phyloP scores from a whole-genome alignment of 2,329 filamentous ascomycete species.

The Knufia petricola region DNA sequence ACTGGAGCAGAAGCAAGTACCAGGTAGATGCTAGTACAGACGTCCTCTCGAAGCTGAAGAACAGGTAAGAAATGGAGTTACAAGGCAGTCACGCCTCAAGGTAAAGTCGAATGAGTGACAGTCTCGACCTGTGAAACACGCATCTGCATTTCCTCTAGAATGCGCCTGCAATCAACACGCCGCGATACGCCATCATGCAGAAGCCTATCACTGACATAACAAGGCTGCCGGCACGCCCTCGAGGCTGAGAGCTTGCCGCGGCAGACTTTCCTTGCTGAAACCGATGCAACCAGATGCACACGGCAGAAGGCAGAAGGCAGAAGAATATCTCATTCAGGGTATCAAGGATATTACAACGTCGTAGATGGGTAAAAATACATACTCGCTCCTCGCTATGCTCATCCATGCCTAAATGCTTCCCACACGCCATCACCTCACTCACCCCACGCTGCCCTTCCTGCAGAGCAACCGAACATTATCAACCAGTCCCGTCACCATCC shows the following conservation, averaged over 20 bases:
- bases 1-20: not conserved
- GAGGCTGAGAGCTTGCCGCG: too few relatives aligned
- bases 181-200: conserved; percentile 7
- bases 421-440: not conserved
- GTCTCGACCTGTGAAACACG: not conserved
- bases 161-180: not conserved
- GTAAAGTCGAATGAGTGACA: too few relatives aligned
- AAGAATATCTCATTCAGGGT: not conserved
- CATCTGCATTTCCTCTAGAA: not conserved
- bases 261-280: too few relatives aligned
- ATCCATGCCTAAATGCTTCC: not conserved
- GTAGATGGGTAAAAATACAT: not conserved
- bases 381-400: not conserved
- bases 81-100: too few relatives aligned
- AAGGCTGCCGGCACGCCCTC: not conserved
- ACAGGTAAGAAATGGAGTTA: too few relatives aligned
- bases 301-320: too few relatives aligned
- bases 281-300: too few relatives aligned
- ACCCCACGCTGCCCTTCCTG: conserved; percentile 17
- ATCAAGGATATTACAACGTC: not conserved
- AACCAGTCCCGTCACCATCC: conserved; percentile 39
- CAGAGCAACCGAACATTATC: conserved; percentile 40
- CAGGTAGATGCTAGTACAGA: too few relatives aligned
- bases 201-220: not conserved
- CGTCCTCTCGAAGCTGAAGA: too few relatives aligned